Conservation (phyloP, 345 rosid species). For the Zanthoxylum bungeanum region DNA sequence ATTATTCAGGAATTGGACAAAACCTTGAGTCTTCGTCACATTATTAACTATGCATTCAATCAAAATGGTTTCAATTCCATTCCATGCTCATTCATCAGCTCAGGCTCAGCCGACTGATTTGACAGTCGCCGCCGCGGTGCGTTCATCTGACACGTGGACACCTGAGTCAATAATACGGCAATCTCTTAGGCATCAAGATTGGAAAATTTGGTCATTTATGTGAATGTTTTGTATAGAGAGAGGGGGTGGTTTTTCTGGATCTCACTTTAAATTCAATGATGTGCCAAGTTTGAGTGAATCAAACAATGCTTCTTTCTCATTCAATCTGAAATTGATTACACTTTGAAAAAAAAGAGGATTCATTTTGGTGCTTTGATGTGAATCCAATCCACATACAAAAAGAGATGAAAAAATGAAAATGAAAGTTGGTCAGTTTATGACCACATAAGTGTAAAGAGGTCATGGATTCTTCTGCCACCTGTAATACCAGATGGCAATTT, state of each 20-base stretch:
- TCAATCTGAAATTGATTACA: slow-evolving; percentile 13
- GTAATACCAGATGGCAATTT: background rate
- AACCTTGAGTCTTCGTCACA: slow-evolving; percentile 3
- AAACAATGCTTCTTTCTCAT: background rate
- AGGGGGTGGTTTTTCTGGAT: slow-evolving; percentile 12
- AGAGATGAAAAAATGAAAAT: slow-evolving; percentile 7
- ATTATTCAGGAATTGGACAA: background rate
- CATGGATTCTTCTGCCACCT: slow-evolving; percentile 16
- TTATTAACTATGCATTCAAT: slow-evolving; percentile 1
- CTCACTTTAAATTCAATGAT: background rate
- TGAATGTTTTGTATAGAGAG: background rate
- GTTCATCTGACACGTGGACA: background rate
- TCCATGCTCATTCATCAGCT: background rate
- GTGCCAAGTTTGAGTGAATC: background rate
- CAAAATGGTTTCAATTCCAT: background rate
- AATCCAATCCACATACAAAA: background rate
- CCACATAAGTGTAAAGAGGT: slow-evolving; percentile 22
- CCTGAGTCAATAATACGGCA: background rate
- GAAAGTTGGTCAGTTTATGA: slow-evolving; percentile 21
- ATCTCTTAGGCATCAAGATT: background rate
- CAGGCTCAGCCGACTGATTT: background rate
- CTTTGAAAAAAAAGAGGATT: slow-evolving; percentile 3
- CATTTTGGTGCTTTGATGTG: background rate
- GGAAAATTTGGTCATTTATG: background rate
- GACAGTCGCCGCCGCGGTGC: background rate